These are phyloP conservation scores for Calonectria leucothoes DNA, from an alignment of 2,329 filamentous ascomycete genomes.

Conservation along the genomic window DNA sequence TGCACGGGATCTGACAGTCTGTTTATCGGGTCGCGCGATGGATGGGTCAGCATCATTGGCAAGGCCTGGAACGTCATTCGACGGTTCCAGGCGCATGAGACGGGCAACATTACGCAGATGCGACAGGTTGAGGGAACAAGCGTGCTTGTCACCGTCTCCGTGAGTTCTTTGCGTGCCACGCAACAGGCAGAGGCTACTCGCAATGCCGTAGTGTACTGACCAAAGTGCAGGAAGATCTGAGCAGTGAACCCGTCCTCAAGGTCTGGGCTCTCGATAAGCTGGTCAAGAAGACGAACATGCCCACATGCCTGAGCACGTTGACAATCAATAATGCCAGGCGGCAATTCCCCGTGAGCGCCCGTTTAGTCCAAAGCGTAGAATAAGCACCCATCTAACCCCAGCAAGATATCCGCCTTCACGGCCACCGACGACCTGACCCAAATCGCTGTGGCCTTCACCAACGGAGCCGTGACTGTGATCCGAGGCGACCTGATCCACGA, in stretches of 20 bases:
- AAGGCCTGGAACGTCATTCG: slow-evolving; percentile 87
- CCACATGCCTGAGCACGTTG: slow-evolving; percentile 88
- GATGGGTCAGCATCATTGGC: slow-evolving; percentile 87
- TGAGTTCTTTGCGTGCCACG: slow-evolving; percentile 46
- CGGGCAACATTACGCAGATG: slow-evolving; percentile 87
- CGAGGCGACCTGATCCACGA: slow-evolving; percentile 96
- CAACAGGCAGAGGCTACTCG: neutral
- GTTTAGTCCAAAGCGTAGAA: accelerated
- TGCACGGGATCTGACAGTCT: slow-evolving; percentile 90
- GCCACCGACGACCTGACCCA: slow-evolving; percentile 90
- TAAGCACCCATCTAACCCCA: slow-evolving; percentile 9
- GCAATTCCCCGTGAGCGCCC: slow-evolving; percentile 81
- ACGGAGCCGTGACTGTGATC: slow-evolving; percentile 93
- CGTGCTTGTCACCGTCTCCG: slow-evolving; percentile 83
- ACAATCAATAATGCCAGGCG: slow-evolving; percentile 90
- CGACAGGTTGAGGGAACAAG: slow-evolving; percentile 90
- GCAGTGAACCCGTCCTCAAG: slow-evolving; percentile 88
- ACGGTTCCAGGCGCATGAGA: slow-evolving; percentile 88
- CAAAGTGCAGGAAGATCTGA: slow-evolving; percentile 77
- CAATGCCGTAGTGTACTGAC: slow-evolving; percentile 20
- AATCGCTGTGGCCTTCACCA: slow-evolving; percentile 94
- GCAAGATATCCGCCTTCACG: slow-evolving; percentile 85
- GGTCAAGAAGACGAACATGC: slow-evolving; percentile 92
- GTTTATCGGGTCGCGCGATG: slow-evolving; percentile 88
- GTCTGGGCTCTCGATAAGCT: slow-evolving; percentile 97